phyloP scores from a whole-genome alignment of 2,329 filamentous ascomycete species.

The Trichoderma sp. region DNA sequence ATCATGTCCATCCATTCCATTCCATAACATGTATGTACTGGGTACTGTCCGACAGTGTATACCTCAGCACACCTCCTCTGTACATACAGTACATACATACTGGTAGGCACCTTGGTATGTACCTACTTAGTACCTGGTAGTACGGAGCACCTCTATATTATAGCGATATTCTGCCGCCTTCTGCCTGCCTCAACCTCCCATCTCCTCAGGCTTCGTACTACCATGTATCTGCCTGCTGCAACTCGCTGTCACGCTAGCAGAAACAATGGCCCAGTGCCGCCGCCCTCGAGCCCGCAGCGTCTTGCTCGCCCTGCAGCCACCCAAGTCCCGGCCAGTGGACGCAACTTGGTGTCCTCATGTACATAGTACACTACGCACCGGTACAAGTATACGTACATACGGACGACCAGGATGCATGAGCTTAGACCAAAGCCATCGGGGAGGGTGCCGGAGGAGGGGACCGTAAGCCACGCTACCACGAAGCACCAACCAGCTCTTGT shows the following conservation, averaged over 20 bases:
- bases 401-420: neutral
- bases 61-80: neutral
- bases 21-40: neutral
- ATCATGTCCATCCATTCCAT: neutral
- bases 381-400: neutral
- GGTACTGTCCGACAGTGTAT: neutral
- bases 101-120: too few species aligned
- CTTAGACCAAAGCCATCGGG: slow-evolving; percentile 6
- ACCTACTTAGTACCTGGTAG: too few species aligned
- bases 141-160: too few species aligned
- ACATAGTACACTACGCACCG: neutral
- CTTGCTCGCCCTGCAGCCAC: neutral
- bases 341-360: neutral
- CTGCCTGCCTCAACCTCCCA: neutral
- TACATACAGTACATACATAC: neutral
- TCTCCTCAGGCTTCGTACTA: neutral
- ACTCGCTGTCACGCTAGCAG: slow-evolving; percentile 1
- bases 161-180: neutral
- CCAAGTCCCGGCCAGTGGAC: neutral
- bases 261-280: neutral
- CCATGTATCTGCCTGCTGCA: slow-evolving; percentile 3
- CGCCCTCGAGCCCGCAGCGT: neutral
- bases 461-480: slow-evolving; percentile 16
- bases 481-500: slow-evolving; percentile 20
- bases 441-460: slow-evolving; percentile 8